Conservation (phyloP, 139 green algal species). For the Coelastrella sp. region DNA sequence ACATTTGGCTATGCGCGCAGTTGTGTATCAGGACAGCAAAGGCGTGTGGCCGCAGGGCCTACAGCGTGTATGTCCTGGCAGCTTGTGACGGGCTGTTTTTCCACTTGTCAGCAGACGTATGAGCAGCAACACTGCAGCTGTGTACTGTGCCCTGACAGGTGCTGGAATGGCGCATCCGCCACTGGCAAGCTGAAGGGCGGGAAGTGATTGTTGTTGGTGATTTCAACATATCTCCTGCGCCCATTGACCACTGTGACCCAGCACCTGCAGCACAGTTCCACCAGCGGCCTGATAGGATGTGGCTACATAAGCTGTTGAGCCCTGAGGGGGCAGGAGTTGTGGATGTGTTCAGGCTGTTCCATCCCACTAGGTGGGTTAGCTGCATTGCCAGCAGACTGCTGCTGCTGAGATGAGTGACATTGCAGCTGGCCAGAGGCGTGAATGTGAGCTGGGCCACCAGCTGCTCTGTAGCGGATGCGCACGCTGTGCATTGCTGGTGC, state of each 20-base stretch:
- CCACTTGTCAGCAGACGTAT: too few species aligned
- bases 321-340: slow-evolving; percentile 39
- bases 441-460: too few species aligned
- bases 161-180: slow-evolving; percentile 29
- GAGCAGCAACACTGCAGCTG: too few species aligned
- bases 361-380: slow-evolving; percentile 56
- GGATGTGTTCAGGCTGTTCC: slow-evolving; percentile 71
- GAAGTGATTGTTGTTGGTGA: slow-evolving; percentile 53
- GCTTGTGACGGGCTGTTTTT: too few species aligned
- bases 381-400: too few species aligned
- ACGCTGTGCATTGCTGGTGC: too few species aligned
- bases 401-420: too few species aligned
- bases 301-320: slow-evolving; percentile 60
- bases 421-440: too few species aligned
- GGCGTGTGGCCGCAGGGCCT: too few species aligned
- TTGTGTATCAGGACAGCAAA: too few species aligned
- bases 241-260: slow-evolving; percentile 57
- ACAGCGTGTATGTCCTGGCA: too few species aligned
- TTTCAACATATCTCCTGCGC: slow-evolving; percentile 78
- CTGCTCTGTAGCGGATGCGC: too few species aligned
- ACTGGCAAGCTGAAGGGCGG: slow-evolving; percentile 12
- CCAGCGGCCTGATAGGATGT: slow-evolving; percentile 53
- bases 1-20: not conserved
- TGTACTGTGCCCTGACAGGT: not conserved
- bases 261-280: not conserved